Percentiles rank a stretch among this genome's conserved stretches.
Conservation (phyloP, 73 alveolate species). For the Effrenium voratum region DNA sequence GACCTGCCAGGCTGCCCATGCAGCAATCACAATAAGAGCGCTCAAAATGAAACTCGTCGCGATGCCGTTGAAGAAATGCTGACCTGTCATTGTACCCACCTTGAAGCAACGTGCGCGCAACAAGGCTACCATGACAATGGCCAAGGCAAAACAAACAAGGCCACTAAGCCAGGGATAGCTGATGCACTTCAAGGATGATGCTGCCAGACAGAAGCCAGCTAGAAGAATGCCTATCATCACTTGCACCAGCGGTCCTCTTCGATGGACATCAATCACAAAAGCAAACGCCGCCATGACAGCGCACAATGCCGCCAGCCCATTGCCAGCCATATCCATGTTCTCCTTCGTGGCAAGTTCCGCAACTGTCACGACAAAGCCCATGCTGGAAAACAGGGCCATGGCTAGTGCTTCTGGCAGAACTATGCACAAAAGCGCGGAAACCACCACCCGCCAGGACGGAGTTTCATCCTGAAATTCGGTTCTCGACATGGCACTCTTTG, state of each 20-base stretch:
- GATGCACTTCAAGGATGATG: constrained; percentile 47
- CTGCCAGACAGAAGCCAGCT: constrained; percentile 15
- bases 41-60: constrained; percentile 38
- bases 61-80: constrained; percentile 33
- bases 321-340: constrained; percentile 21
- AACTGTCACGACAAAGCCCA: constrained; percentile 15
- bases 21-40: constrained; percentile 27
- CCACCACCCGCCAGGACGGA: constrained; percentile 48
- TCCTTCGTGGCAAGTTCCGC: neutral
- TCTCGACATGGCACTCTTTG: constrained; percentile 13
- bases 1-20: constrained; percentile 69
- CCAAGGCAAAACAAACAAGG: constrained; percentile 54
- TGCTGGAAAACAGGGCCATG: constrained; percentile 52
- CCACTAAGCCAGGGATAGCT: constrained; percentile 76
- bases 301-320: constrained; percentile 12
- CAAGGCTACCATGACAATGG: neutral
- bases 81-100: constrained; percentile 14
- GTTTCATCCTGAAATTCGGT: constrained; percentile 28
- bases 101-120: constrained; percentile 24
- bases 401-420: constrained; percentile 41
- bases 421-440: constrained; percentile 6
- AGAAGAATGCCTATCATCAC: neutral
- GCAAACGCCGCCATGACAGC: constrained; percentile 24
- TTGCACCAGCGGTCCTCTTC: neutral
- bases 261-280: constrained; percentile 59